These are phyloP conservation scores for Suillus cothurnatus DNA, from an alignment of 768 basidiomycete species.

Conservation along the genomic window DNA sequence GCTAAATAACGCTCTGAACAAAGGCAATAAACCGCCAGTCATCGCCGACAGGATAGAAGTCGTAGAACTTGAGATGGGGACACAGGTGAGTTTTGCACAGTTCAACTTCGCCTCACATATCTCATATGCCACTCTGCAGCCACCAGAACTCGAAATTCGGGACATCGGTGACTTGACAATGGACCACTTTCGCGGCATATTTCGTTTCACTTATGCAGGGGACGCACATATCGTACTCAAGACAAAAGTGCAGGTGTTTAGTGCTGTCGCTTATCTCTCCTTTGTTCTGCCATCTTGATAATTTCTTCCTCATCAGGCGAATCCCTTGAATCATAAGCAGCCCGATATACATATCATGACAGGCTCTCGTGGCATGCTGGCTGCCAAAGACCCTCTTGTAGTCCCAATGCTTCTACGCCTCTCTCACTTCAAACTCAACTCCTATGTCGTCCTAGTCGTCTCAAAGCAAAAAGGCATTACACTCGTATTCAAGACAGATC, in stretches of 20 bases:
- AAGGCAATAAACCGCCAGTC: slow-evolving; percentile 96
- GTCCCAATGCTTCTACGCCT: slow-evolving; percentile 98
- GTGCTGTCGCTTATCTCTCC: not conserved
- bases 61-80: slow-evolving; percentile 98
- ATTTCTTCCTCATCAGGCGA: slow-evolving; percentile 58
- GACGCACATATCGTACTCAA: slow-evolving; percentile 87
- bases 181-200: slow-evolving; percentile 96
- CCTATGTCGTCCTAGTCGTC: slow-evolving; percentile 96
- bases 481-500: slow-evolving; percentile 99
- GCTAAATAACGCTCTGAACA: slow-evolving; percentile 96
- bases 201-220: slow-evolving; percentile 91
- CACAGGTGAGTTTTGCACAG: slow-evolving; percentile 62
- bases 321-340: slow-evolving; percentile 91
- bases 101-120: not conserved
- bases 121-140: slow-evolving; percentile 48
- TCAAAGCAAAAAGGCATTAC: slow-evolving; percentile 98
- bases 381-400: slow-evolving; percentile 92
- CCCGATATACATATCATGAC: slow-evolving; percentile 87
- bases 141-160: slow-evolving; percentile 94
- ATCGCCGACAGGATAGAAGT: slow-evolving; percentile 98
- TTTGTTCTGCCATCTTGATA: slow-evolving; percentile 12
- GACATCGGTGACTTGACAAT: slow-evolving; percentile 96
- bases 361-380: slow-evolving; percentile 84
- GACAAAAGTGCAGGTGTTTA: slow-evolving; percentile 88
- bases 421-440: slow-evolving; percentile 91